phyloP scores from a whole-genome alignment of 2,329 filamentous ascomycete genomes.

The Epichloe gansuensis region DNA sequence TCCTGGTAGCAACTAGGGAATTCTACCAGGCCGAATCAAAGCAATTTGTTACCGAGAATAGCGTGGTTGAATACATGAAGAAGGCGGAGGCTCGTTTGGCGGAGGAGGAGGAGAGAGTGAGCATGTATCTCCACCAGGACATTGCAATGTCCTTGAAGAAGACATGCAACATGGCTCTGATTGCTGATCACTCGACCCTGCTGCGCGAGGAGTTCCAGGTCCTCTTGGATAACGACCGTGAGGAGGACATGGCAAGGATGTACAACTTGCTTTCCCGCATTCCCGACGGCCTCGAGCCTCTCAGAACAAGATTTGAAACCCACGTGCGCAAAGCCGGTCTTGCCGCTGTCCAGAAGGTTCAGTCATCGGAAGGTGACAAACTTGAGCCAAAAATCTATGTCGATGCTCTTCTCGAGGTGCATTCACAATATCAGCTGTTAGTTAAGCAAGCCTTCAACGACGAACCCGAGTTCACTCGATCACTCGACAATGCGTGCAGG shows the following conservation, averaged over 20 bases:
- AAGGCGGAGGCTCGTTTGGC: slow-evolving; percentile 84
- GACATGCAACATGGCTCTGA: slow-evolving; percentile 77
- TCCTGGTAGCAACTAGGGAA: slow-evolving; percentile 67
- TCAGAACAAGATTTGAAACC: slow-evolving; percentile 77
- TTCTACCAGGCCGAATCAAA: slow-evolving; percentile 92
- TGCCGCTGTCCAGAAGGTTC: slow-evolving; percentile 80
- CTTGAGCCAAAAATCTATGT: slow-evolving; percentile 96
- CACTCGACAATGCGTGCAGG: slow-evolving; percentile 93
- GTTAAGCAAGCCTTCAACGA: slow-evolving; percentile 89
- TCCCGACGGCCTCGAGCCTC: slow-evolving; percentile 78
- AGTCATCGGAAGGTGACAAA: slow-evolving; percentile 71
- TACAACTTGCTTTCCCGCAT: slow-evolving; percentile 85
- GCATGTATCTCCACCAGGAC: slow-evolving; percentile 82
- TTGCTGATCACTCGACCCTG: slow-evolving; percentile 75
- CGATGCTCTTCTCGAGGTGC: slow-evolving; percentile 85
- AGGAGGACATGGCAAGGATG: slow-evolving; percentile 94
- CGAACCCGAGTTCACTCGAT: slow-evolving; percentile 92
- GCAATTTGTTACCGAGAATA: slow-evolving; percentile 91
- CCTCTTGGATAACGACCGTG: slow-evolving; percentile 83
- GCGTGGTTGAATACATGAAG: slow-evolving; percentile 99
- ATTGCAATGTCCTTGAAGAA: slow-evolving; percentile 77
- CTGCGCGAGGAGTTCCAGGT: slow-evolving; percentile 92
- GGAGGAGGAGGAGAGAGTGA: slow-evolving; percentile 90
- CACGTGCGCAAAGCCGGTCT: slow-evolving; percentile 87
- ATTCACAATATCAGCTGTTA: slow-evolving; percentile 82